These are phyloP conservation scores for Saussurea involucrata DNA, from an alignment of 129 eudicot genomes.

Conservation along the genomic window DNA sequence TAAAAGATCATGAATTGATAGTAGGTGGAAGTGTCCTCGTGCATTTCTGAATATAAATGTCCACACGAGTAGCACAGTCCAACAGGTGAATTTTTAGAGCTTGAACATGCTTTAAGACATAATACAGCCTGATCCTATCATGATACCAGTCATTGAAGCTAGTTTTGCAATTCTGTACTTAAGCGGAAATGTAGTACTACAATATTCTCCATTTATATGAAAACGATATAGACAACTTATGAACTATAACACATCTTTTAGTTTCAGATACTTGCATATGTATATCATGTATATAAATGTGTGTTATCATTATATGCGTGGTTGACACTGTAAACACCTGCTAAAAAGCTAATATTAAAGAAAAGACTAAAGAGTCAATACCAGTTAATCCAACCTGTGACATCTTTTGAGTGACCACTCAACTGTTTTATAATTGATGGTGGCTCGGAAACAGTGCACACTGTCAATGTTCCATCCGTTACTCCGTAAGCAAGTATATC, in stretches of 20 bases:
- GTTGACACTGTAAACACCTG: background rate
- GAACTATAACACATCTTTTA: background rate
- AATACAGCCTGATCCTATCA: too few species aligned
- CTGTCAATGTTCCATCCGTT: conserved; percentile 86
- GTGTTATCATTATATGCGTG: background rate
- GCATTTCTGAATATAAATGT: background rate
- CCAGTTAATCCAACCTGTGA: conserved; percentile 95
- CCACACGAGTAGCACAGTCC: background rate
- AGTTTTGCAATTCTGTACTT: too few species aligned
- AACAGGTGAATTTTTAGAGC: too few species aligned
- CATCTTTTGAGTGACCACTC: conserved; percentile 92
- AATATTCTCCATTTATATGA: background rate
- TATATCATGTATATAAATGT: background rate
- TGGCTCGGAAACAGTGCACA: conserved; percentile 73
- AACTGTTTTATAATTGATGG: conserved; percentile 71
- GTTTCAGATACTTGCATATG: background rate
- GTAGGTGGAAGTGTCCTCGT: background rate
- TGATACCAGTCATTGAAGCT: too few species aligned
- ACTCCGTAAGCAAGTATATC: conserved; percentile 98
- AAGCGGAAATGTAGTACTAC: too few species aligned
- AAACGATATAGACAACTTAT: background rate
- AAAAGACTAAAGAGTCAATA: conserved; percentile 43
- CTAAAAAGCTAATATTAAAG: background rate
- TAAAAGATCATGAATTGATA: background rate
- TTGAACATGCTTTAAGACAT: too few species aligned